These are phyloP conservation scores for Globisporangium parvum DNA, from an alignment of 352 stramenopile species.

Conservation along the genomic window DNA sequence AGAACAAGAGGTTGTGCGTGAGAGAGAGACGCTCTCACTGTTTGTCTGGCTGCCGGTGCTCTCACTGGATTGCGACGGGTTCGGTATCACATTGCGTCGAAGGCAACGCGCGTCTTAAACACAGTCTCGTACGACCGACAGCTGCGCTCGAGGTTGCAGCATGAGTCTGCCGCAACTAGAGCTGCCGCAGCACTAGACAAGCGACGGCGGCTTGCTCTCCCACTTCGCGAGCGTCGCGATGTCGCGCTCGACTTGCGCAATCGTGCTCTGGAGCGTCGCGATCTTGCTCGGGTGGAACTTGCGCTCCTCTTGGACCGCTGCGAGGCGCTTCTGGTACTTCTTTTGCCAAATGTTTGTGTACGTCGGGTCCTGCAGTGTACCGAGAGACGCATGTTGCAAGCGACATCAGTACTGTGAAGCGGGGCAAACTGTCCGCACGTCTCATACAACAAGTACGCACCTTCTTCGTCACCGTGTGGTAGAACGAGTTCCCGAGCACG, in stretches of 20 bases:
- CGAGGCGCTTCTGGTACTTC: constrained; percentile 42
- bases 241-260: constrained; percentile 56
- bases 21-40: too few species aligned
- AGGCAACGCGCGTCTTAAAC: not conserved
- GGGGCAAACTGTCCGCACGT: not conserved
- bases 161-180: too few species aligned
- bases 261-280: constrained; percentile 31
- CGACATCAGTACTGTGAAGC: not conserved
- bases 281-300: constrained; percentile 43
- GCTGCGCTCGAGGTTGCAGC: too few species aligned
- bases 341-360: constrained; percentile 85
- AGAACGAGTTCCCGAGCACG: constrained; percentile 77
- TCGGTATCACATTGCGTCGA: not conserved
- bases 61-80: too few species aligned
- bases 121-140: not conserved
- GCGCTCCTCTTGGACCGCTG: constrained; percentile 41
- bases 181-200: not conserved
- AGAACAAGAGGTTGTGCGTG: not conserved
- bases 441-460: constrained; percentile 9
- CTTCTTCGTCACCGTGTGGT: constrained; percentile 73
- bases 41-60: too few species aligned
- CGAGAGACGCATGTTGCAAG: not conserved
- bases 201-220: constrained; percentile 24
- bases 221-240: constrained; percentile 48
- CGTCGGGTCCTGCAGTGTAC: constrained; percentile 56